A percentile compares a stretch with the other conserved stretches of the same genome.
Conservation (phyloP, 179 eudicot species). For the Heliamphora pulchella region DNA sequence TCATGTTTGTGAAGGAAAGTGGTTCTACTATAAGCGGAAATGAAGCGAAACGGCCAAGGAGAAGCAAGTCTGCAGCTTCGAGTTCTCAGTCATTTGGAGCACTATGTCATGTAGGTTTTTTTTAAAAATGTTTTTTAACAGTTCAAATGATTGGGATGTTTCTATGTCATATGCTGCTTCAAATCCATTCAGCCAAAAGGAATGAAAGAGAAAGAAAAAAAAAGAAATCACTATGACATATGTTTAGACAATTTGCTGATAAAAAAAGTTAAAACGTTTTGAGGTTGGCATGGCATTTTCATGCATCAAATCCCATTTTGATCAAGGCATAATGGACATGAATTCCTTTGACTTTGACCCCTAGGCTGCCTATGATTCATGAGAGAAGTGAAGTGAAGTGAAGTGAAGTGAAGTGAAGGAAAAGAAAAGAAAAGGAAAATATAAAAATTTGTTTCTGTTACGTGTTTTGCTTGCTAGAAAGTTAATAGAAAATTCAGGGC, state of each 20-base stretch:
- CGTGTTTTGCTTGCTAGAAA: no score
- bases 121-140: constrained; percentile 1
- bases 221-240: background rate
- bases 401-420: no score
- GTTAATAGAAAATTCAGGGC: no score
- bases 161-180: background rate
- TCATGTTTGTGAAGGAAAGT: constrained; percentile 32
- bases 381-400: no score
- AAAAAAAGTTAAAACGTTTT: background rate
- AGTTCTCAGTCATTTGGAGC: constrained; percentile 32
- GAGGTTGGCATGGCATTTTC: background rate
- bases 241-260: no score
- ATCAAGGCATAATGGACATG: background rate
- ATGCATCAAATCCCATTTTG: background rate
- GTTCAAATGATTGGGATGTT: background rate
- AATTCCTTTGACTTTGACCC: background rate
- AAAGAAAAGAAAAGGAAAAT: no score
- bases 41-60: constrained; percentile 33
- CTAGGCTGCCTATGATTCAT: no score
- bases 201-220: constrained; percentile 5
- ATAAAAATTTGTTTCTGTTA: no score
- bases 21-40: constrained; percentile 22
- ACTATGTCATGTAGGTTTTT: constrained; percentile 54
- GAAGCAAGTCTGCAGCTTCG: constrained; percentile 28
- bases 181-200: background rate